Conservation (phyloP, 106 monocot species). For the Apostasia ramifera region DNA sequence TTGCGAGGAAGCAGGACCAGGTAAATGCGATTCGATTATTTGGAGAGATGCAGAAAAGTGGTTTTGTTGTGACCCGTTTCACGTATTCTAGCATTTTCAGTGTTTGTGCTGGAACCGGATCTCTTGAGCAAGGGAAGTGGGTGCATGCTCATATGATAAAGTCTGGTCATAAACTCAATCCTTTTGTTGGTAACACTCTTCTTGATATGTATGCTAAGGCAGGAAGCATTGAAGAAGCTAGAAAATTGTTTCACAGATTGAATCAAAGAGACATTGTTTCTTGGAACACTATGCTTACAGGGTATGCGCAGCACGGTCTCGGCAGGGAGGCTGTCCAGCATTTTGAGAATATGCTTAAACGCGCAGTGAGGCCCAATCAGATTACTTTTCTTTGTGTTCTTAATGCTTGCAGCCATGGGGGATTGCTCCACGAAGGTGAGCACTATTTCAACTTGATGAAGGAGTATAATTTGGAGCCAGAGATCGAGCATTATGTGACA, state of each 20-base stretch:
- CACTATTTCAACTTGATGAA: constrained; percentile 12
- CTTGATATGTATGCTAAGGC: constrained; percentile 24
- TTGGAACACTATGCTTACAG: constrained; percentile 19
- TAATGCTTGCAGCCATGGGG: constrained; percentile 24
- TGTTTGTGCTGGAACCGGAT: constrained; percentile 14
- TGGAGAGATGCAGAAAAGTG: constrained; percentile 14
- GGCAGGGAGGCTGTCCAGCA: background rate
- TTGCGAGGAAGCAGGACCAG: constrained; percentile 12
- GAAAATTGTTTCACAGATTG: constrained; percentile 15
- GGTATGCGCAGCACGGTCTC: constrained; percentile 14
- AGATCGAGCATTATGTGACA: constrained; percentile 18
- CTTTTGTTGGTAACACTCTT: constrained; percentile 12
- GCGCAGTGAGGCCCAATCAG: constrained; percentile 10
- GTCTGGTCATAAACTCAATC: background rate
- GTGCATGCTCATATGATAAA: constrained; percentile 19
- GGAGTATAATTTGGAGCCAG: constrained; percentile 15
- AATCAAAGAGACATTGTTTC: constrained; percentile 14
- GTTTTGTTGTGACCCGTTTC: constrained; percentile 15
- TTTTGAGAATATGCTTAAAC: constrained; percentile 11
- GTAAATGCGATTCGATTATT: constrained; percentile 11
- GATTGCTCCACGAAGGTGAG: constrained; percentile 7
- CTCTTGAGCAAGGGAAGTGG: constrained; percentile 19
- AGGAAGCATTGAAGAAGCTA: constrained; percentile 26
- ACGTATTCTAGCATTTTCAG: constrained; percentile 19
- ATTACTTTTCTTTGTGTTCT: constrained; percentile 18